These are phyloP conservation scores for Pichia sporocuriosa DNA, from an alignment of 805 yeast species.

Conservation along the genomic window DNA sequence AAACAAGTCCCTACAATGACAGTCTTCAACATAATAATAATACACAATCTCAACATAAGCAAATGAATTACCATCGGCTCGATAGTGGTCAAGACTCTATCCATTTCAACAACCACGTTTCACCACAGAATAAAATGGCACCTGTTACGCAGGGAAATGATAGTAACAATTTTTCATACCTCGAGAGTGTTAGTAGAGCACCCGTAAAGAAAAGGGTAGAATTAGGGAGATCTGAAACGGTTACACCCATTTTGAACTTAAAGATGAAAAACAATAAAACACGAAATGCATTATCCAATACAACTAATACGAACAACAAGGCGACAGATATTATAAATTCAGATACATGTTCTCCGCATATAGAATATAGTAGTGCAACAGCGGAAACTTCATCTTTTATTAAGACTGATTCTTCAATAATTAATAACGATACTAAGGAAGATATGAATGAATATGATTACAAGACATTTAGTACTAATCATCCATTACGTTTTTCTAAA, in stretches of 20 bases:
- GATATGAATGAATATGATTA: slow-evolving; percentile 31
- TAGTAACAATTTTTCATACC: slow-evolving; percentile 1
- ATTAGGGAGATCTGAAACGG: neutral
- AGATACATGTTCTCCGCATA: slow-evolving; percentile 1
- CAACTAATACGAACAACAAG: neutral
- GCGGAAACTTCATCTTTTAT: slow-evolving; percentile 9
- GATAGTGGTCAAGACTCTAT: too few species aligned
- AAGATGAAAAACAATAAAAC: neutral
- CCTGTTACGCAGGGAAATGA: slow-evolving; percentile 6
- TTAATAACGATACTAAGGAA: slow-evolving; percentile 19
- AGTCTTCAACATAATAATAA: neutral
- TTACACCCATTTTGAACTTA: neutral
- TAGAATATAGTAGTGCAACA: slow-evolving; percentile 5
- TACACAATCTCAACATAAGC: neutral
- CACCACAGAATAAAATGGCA: neutral
- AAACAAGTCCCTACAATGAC: slow-evolving; percentile 2
- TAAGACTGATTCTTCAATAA: slow-evolving; percentile 21
- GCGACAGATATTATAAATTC: neutral
- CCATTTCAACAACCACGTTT: neutral
- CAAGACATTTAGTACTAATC: slow-evolving; percentile 29
- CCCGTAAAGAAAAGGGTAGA: neutral
- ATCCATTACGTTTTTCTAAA: slow-evolving; percentile 30
- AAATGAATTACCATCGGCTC: too few species aligned
- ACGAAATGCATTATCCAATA: neutral
- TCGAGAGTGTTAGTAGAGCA: slow-evolving; percentile 7